These are phyloP conservation scores for Macadamia integrifolia DNA, from an alignment of 164 flowering plant species.

Conservation along the genomic window DNA sequence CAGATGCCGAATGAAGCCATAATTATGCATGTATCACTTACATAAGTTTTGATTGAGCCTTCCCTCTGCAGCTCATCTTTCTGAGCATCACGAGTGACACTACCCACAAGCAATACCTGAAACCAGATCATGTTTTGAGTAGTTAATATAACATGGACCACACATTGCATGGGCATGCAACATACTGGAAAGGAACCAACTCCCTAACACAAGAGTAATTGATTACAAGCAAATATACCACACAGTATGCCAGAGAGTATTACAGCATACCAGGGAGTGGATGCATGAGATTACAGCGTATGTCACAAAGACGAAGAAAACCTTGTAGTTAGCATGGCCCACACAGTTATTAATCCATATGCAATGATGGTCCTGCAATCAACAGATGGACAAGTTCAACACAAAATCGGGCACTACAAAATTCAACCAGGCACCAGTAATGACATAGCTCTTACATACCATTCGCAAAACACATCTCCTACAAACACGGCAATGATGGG, in stretches of 20 bases:
- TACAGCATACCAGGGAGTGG: slow-evolving; percentile 67
- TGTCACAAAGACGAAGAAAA: slow-evolving; percentile 72
- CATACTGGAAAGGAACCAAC: not conserved
- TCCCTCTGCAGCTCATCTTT: slow-evolving; percentile 41
- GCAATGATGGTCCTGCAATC: slow-evolving; percentile 91
- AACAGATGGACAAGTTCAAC: slow-evolving; percentile 25
- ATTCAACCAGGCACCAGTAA: not conserved
- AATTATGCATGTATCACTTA: slow-evolving; percentile 19
- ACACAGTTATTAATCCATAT: slow-evolving; percentile 94
- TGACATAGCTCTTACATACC: slow-evolving; percentile 42
- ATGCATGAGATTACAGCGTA: slow-evolving; percentile 72
- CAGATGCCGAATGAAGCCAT: not conserved
- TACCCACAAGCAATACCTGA: slow-evolving; percentile 73
- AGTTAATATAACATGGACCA: not conserved
- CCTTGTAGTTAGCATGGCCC: slow-evolving; percentile 89
- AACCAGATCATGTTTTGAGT: not conserved
- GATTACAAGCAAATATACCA: not conserved
- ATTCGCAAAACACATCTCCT: slow-evolving; percentile 87
- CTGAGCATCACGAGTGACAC: slow-evolving; percentile 37
- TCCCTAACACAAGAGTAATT: not conserved
- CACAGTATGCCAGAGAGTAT: not conserved
- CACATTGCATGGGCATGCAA: too few species aligned
- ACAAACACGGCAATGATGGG: slow-evolving; percentile 96
- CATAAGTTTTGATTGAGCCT: slow-evolving; percentile 58
- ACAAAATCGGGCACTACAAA: slow-evolving; percentile 11